These are phyloP conservation scores for Bretschneidera sinensis DNA, from an alignment of 345 rosid species.

Conservation along the genomic window DNA sequence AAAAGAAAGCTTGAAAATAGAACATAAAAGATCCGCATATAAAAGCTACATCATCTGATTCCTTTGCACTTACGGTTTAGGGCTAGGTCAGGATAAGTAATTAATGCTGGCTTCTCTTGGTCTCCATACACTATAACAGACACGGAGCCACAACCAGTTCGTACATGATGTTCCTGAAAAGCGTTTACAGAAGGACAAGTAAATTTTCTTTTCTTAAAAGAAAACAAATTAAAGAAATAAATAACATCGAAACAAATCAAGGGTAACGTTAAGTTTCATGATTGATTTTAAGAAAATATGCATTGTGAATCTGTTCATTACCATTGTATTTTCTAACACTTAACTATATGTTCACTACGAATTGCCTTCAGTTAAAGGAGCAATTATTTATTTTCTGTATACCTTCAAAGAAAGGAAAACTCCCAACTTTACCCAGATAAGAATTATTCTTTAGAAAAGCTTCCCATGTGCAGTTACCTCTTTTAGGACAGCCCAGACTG, in stretches of 20 bases:
- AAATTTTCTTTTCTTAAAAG: too few species aligned
- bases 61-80: slow-evolving; percentile 54
- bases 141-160: slow-evolving; percentile 66
- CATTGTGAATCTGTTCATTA: slow-evolving; percentile 10
- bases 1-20: neutral
- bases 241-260: slow-evolving; percentile 4
- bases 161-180: slow-evolving; percentile 73
- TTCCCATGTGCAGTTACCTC: slow-evolving; percentile 53
- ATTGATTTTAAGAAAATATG: slow-evolving; percentile 1
- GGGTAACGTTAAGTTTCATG: neutral
- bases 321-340: slow-evolving; percentile 23
- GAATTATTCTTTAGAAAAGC: slow-evolving; percentile 30
- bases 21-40: slow-evolving; percentile 7
- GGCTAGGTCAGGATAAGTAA: slow-evolving; percentile 90
- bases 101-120: slow-evolving; percentile 75
- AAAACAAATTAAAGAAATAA: slow-evolving; percentile 15
- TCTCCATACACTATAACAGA: slow-evolving; percentile 84
- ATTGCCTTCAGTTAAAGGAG: slow-evolving; percentile 17
- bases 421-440: slow-evolving; percentile 13
- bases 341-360: slow-evolving; percentile 9
- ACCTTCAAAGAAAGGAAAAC: too few species aligned
- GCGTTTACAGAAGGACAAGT: neutral
- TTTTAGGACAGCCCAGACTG: slow-evolving; percentile 16
- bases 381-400: slow-evolving; percentile 14
- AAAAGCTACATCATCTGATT: slow-evolving; percentile 9